Base-by-base conservation (phyloP, 495 filamentous ascomycete genomes). In the Thozetella sp. region DNA sequence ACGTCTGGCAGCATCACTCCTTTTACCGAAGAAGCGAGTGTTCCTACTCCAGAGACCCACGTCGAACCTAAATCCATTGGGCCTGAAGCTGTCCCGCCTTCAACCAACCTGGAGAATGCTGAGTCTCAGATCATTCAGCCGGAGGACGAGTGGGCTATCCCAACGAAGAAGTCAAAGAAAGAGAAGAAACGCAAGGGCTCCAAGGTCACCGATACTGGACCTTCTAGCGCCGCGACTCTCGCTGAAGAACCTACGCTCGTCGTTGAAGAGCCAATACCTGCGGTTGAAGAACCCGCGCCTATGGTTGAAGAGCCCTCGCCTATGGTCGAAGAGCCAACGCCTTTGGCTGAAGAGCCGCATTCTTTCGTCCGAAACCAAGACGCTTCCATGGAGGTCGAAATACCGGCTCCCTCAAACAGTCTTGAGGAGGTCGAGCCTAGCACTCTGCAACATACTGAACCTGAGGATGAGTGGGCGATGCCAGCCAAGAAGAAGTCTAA, bases 71-170 rank as follows among this genome's bases (percentile, higher is more conserved):
- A 52, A n/a, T n/a, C n/a, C n/a, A n/a, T n/a, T n/a, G n/a, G n/a
- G n/a, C n/a, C n/a, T 10, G 27, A 23, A 19, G 22, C 23, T 19
- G 25, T n/a, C 12, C 53, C 13, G n/a, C n/a, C n/a, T n/a, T n/a
- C n/a, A n/a, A n/a, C n/a, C n/a, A n/a, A n/a, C n/a, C 22, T n/a
- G 2, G 12, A 22, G 40, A 22, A 17, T 3, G 25, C 48, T n/a
- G 69, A 10, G 37, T 64, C 55, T 26, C 58, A 74, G 48, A 67
- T 27, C 72, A 40, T 61, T 54, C 54, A 55, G 57, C 60, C 48
- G 25, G 63, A 59, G 30, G 59, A 40, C 50, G 55, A 46, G 43
- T 34, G 51, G 37, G 19, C 60, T 25, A 50, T 53, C 25, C 61
- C 55, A 1, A 23, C 24, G 9, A 46, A 52, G 22, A 56, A 48